Percentiles rank a stretch among this genome's conserved stretches.
Evolutionary conservation across 495 filamentous ascomycete genomes (phyloP).

Genomic region (Letharia columbiana): DNA sequence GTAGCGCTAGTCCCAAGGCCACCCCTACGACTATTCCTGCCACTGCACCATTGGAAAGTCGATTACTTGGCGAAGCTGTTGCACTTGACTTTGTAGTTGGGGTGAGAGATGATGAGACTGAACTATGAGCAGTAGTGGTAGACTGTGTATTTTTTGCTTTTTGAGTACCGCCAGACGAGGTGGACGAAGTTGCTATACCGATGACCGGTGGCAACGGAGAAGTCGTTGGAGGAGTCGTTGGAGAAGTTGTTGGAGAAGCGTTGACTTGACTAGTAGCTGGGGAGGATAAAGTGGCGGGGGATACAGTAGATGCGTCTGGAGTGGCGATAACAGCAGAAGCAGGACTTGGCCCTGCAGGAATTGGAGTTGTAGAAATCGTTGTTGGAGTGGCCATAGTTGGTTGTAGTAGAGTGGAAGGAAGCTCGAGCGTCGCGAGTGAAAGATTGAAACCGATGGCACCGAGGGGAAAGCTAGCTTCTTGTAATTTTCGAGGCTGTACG

Average conservation of each 20-base stretch:
- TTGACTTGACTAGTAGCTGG: too few relatives aligned
- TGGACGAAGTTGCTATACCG: neutral
- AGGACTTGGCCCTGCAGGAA: neutral
- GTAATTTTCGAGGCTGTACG: neutral
- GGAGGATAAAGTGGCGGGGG: neutral
- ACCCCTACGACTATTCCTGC: conserved; percentile 31
- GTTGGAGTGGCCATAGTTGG: neutral
- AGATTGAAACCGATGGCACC: neutral
- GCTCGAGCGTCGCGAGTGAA: neutral
- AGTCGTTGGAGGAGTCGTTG: neutral
- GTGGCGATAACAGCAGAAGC: neutral
- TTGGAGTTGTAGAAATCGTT: neutral
- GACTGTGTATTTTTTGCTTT: neutral
- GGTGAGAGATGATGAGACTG: neutral
- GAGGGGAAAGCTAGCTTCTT: neutral
- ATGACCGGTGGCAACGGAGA: neutral
- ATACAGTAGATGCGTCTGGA: too few relatives aligned
- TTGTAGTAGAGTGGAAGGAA: neutral
- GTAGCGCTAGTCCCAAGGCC: conserved; percentile 27
- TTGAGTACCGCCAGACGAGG: neutral
- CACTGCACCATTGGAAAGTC: conserved; percentile 25
- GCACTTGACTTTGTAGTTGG: too few relatives aligned
- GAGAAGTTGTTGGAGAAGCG: too few relatives aligned
- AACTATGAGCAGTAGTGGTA: neutral
- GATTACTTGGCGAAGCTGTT: neutral